Base-by-base conservation (phyloP, 495 filamentous ascomycete species). In the Thermochaetoides thermophila region DNA sequence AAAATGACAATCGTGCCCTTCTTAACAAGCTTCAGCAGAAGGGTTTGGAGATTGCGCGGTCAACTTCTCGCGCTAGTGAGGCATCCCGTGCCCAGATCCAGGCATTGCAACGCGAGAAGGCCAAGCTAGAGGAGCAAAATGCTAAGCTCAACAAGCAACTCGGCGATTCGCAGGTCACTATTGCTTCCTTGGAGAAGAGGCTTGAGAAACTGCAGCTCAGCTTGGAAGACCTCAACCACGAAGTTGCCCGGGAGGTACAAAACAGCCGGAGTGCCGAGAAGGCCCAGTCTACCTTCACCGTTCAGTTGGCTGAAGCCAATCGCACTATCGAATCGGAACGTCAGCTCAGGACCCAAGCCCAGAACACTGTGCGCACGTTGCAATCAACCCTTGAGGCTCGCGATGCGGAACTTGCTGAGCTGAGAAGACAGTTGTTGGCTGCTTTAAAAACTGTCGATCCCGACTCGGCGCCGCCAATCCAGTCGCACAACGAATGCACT, bases 21-120 rank as follows among this genome's bases (percentile, higher is more conserved):
- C 66, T 96, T 29, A 97, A 94, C 50, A 96, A 96, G 55, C 67
- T 97, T 8, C 89, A 97, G 44, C 87, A 95, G 46, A 97, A 97
- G 67, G 91, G 91, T 27, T 73, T 97, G 6, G 89, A 97, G 49
- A 89, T 97, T 49, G 87, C 85, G 18, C 69, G 91, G 25, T 87
- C 89, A 4, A 83, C 72, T 39, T 91, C 87, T 3, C 76, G 74
- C 36, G 89, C 83, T 17, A 82, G 71, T 34, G 89, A 97, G 36
- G 80, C 71, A 35, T 83, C 87, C 27, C 74, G 85, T 13, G 68
- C 75, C n/a, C 77, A 84, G 29, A 59, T 95, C 37, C 51, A 70
- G 13, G 75, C 66, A 17, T 59, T 96, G 4, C 84, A 89, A 43
- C 69, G 80, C 7, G 89, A 94, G 43, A 95, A 94, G 56, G 48